Base-by-base conservation (phyloP, 345 rosid genomes). In the Gynandropsis gynandra region DNA sequence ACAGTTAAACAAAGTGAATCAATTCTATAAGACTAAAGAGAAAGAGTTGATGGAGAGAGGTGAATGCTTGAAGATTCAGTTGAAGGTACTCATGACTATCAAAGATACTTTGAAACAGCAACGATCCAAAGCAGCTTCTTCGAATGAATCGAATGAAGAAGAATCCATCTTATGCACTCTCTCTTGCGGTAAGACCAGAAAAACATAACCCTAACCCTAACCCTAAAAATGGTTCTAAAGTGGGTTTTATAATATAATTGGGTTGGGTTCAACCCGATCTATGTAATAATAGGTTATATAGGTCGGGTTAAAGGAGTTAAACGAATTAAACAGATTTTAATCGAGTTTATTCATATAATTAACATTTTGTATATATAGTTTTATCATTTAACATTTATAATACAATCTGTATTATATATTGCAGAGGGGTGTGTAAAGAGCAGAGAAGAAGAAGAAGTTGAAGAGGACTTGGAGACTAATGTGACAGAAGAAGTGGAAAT, bases 1-100 rank as follows among this genome's bases (percentile, higher is more conserved):
- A 42, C 94, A 93, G 43, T 94, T 93, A n/a, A 93, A 88, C 75
- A 93, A 93, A 49, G 99, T 85, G 67, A 93, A 88, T 58, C 85
- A 81, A 12, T 93, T 93, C 56, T 93, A 81, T 64, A 78, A 65
- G 60, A 62, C 68, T 10, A 93, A 83, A 55, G 99, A 93, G 82
- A 79, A 74, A 41, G 96, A 85, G 75, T 88, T 93, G 73, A 15
- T 85, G 75, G 94, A 81, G 21, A 88, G 99, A 73, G 95, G 87
- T 18, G 97, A 88, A 9, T 68, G 72, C 16, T 59, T 88, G 75
- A 88, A 77, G 81, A 78, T 81, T 62, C 99, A 93, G 66, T 64
- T 88, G 85, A 81, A 83, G 62, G 81, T 88, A 59, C 97, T 88
- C 46, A 57, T 60, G 39, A 81, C 88, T 54, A 83, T 93, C 62